Evolutionary conservation across 495 filamentous ascomycete genomes (phyloP), one percentile per base, ranked within the genome.

Genomic region (Penicillium goetzii): DNA sequence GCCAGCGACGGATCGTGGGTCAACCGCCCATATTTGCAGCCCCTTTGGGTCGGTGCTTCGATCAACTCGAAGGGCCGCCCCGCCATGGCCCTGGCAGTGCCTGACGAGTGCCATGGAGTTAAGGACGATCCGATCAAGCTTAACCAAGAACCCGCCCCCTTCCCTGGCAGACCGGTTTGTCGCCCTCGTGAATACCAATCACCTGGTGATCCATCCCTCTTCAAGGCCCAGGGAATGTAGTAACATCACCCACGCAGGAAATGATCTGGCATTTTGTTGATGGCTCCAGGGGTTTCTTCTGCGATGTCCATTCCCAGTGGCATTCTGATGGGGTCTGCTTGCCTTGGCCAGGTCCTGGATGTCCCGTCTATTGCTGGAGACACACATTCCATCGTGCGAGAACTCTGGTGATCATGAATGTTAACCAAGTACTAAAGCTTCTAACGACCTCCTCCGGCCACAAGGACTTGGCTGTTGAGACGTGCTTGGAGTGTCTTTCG

Each of bases 401-500:
- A n/a, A 14, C 40, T 40, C 25, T 23, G 58, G 56, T 69, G 50
- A 64, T 58, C 62, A 62, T 68, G 66, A 68, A 69, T 69, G 68
- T 14, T 51, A 61, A 19, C 36, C 11, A 52, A 65, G 34, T 73
- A 73, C 69, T 73, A 73, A 72, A 73, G 69, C 17, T 61, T 61
- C 58, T 61, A 63, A 19, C 56, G 19, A 69, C 45, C 62, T 69
- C 68, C 59, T 25, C 19, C 21, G 4, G 51, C 1, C 5, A 4
- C n/a, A 34, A 7, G 19, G 17, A 12, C 12, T 53, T 23, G 43
- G 50, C 8, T 25, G 33, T 28, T 36, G 56, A 33, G 51, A 41
- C n/a, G 38, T 56, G 45, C 14, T 5, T 57, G 43, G 65, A n/a
- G 56, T 65, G 34, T 34, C 36, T 52, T 50, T 59, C 43, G 2